Conservation (phyloP, 306 rosid species). For the Gleditsia sinensis region DNA sequence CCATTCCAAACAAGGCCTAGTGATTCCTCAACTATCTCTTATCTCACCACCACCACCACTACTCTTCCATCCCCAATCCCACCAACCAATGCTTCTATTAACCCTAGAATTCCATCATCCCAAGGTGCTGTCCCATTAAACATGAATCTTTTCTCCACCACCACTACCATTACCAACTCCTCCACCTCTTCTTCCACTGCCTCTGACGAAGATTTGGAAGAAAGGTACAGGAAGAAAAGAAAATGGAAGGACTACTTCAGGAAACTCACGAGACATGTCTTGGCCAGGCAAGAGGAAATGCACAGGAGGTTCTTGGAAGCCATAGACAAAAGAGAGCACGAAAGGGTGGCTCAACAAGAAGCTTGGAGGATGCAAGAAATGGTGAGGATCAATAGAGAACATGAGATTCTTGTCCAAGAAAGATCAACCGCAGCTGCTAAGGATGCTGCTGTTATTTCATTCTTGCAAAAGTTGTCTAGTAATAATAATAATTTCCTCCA, state of each 20-base stretch:
- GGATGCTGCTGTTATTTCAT: conserved; percentile 69
- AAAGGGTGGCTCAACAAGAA: conserved; percentile 61
- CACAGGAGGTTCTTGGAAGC: conserved; percentile 73
- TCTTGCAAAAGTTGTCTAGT: conserved; percentile 63
- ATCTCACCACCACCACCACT: conserved; percentile 22
- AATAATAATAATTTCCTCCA: neutral
- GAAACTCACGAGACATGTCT: conserved; percentile 58
- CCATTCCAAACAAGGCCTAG: conserved; percentile 34
- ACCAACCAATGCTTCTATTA: conserved; percentile 37
- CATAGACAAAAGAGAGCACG: conserved; percentile 61
- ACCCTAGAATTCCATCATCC: conserved; percentile 32
- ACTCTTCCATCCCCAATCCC: conserved; percentile 54
- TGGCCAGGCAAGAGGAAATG: conserved; percentile 79
- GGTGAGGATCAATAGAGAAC: conserved; percentile 61
- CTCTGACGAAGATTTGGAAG: conserved; percentile 70
- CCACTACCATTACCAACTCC: conserved; percentile 7
- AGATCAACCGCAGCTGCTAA: conserved; percentile 68
- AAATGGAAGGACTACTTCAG: conserved; percentile 84
- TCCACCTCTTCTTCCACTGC: conserved; percentile 79
- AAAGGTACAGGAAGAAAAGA: conserved; percentile 54
- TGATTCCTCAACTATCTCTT: conserved; percentile 39
- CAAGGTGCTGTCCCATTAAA: no score
- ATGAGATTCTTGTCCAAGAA: conserved; percentile 70
- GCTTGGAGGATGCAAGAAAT: conserved; percentile 75
- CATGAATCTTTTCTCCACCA: conserved; percentile 45